A percentile compares a stretch with the other conserved stretches of the same genome.
Conservation (phyloP, 2,329 filamentous ascomycete genomes). For the Botrytis galanthina region DNA sequence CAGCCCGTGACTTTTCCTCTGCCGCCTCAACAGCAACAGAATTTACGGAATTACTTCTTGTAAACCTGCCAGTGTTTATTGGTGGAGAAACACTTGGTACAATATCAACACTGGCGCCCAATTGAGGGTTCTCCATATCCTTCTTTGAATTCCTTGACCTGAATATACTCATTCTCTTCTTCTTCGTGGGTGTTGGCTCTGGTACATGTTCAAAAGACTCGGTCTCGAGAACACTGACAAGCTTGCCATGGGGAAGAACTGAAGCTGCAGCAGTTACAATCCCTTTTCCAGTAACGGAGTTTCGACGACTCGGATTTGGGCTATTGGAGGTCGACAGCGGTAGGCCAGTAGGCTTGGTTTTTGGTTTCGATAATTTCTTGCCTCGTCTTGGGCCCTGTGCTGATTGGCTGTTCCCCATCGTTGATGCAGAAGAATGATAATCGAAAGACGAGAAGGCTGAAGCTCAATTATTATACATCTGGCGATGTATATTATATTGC, state of each 20-base stretch:
- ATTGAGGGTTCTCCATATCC: background rate
- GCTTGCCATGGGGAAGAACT: slow-evolving; percentile 7
- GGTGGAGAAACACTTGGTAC: background rate
- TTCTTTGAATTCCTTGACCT: slow-evolving; percentile 16
- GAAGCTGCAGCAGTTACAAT: slow-evolving; percentile 1
- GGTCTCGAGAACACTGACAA: slow-evolving; percentile 5
- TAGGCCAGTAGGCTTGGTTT: slow-evolving; percentile 32
- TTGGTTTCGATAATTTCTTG: slow-evolving; percentile 37
- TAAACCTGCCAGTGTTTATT: background rate
- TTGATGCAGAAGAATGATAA: slow-evolving; percentile 16
- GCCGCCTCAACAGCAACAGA: background rate
- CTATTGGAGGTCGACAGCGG: slow-evolving; percentile 25
- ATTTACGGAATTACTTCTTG: slow-evolving; percentile 17
- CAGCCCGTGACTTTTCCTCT: slow-evolving; percentile 6
- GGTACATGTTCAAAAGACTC: background rate
- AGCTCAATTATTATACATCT: slow-evolving; percentile 13
- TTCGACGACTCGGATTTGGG: slow-evolving; percentile 28
- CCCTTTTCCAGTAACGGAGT: slow-evolving; percentile 27
- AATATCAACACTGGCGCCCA: background rate
- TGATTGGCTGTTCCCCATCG: slow-evolving; percentile 37
- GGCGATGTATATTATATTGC: slow-evolving; percentile 18
- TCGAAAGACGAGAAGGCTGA: slow-evolving; percentile 15
- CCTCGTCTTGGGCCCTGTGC: slow-evolving; percentile 25
- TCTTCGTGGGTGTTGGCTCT: slow-evolving; percentile 17
- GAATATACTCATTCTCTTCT: slow-evolving; percentile 22